Evolutionary conservation across 768 basidiomycete species (phyloP), one percentile per base, ranked within the genome.

Genomic region (Heimioporus sp.): DNA sequence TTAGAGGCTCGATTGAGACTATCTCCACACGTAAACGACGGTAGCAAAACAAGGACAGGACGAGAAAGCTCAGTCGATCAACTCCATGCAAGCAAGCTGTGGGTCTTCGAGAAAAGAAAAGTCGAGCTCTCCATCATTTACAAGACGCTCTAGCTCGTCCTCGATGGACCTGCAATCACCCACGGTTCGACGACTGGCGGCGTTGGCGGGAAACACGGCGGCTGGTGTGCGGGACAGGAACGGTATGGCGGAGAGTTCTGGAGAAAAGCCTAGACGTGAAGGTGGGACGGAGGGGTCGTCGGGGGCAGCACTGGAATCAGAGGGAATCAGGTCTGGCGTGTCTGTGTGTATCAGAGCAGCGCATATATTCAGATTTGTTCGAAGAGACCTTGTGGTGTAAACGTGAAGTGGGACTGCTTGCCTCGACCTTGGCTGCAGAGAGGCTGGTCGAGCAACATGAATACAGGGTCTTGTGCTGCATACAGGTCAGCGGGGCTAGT

Each of bases 171-270:
- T 17, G 65, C 62, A 62, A 51, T 49, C 11, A n/a, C 48, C 16
- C 46, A 32, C 15, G 5, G 2, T 36, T 35, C 11, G 55, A 30
- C 34, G 34, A 11, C 16, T 5, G 40, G 32, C 5, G 2, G 44
- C 2, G 28, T 48, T 20, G 32, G 46, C 40, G 5, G 43, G 30
- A 21, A 7, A 20, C 3, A 65, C 44, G 10, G 38, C 6, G 31
- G 48, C 10, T 2, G 66, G 68, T 16, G 66, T 59, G 38, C 61
- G 49, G 48, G 64, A 68, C 11, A 70, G 39, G 40, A 66, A 70
- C 1, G 66, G 68, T 5, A 67, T 61, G 17, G 68, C 68, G 4
- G 68, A 70, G 42, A 68, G 64, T 21, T 66, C 64, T 28, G 61
- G 30, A 39, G 3, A 15, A 37, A 61, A 50, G 20, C 58, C 64